These are phyloP conservation scores for Cytospora piceae DNA, from an alignment of 2,329 filamentous ascomycete species.

Conservation along the genomic window DNA sequence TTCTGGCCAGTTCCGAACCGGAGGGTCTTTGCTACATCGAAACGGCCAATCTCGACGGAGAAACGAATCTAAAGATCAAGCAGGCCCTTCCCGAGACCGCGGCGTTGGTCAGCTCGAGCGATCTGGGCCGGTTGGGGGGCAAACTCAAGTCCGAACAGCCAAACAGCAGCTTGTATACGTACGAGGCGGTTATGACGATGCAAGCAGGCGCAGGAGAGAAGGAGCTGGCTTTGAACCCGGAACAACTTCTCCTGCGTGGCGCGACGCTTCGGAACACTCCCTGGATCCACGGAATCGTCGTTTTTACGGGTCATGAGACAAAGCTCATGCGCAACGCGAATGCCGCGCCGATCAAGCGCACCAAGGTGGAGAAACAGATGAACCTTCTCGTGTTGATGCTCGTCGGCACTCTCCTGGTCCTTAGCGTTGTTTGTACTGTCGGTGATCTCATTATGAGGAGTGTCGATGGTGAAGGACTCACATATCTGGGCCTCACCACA, in stretches of 20 bases:
- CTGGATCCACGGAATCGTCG: constrained; percentile 94
- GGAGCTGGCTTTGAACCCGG: constrained; percentile 84
- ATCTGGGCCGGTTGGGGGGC: constrained; percentile 83
- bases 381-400: constrained; percentile 93
- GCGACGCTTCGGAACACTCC: constrained; percentile 94
- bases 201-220: constrained; percentile 89
- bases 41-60: constrained; percentile 94
- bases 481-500: constrained; percentile 71
- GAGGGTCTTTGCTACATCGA: constrained; percentile 99
- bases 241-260: constrained; percentile 90
- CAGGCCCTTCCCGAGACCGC: constrained; percentile 93
- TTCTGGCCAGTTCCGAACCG: constrained; percentile 93
- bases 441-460: constrained; percentile 84
- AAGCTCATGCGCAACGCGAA: constrained; percentile 99
- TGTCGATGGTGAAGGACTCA: constrained; percentile 63
- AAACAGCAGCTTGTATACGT: constrained; percentile 97
- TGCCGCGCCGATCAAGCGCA: constrained; percentile 95
- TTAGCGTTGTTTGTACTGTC: constrained; percentile 88
- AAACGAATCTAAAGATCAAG: constrained; percentile 99
- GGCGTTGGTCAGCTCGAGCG: constrained; percentile 80
- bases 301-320: constrained; percentile 97
- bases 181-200: constrained; percentile 94
- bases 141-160: constrained; percentile 93
- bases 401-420: constrained; percentile 77
- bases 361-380: constrained; percentile 90